Evolutionary conservation across 257 asterid genomes (phyloP).

Genomic region (Cinchona pubescens): DNA sequence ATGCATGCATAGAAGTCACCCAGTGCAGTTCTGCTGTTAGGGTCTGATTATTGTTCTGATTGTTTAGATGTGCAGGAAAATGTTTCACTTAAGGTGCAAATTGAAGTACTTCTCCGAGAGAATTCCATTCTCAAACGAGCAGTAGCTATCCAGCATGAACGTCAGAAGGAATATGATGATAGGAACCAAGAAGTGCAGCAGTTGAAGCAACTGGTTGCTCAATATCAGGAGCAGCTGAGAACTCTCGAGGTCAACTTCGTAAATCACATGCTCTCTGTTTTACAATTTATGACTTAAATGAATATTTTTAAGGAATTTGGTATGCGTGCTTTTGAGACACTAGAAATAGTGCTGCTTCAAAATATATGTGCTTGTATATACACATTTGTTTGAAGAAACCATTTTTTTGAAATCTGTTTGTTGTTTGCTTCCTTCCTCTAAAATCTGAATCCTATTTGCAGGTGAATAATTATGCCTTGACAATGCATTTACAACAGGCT

Average conservation of each 20-base stretch:
- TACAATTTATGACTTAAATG: not conserved
- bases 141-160: conserved; percentile 73
- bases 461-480: conserved; percentile 74
- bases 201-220: conserved; percentile 62
- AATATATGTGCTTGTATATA: not conserved
- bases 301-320: not conserved
- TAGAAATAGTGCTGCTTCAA: not conserved
- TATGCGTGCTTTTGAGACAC: not conserved
- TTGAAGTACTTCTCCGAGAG: conserved; percentile 48
- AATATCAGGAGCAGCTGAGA: conserved; percentile 64
- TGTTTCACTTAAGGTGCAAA: conserved; percentile 64
- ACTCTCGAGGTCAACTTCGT: conserved; percentile 58
- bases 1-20: not conserved
- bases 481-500: conserved; percentile 61
- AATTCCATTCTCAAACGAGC: conserved; percentile 76
- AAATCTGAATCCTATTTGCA: conserved; percentile 23
- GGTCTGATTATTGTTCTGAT: not conserved
- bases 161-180: conserved; percentile 72
- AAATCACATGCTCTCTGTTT: conserved; percentile 4
- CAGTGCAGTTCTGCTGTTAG: not conserved
- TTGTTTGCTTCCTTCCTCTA: not conserved
- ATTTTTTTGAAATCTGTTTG: not conserved
- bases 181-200: conserved; percentile 62
- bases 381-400: not conserved
- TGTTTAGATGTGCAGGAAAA: conserved; percentile 59